Base-by-base conservation (phyloP, 768 basidiomycete species). In the Mycena belliarum region DNA sequence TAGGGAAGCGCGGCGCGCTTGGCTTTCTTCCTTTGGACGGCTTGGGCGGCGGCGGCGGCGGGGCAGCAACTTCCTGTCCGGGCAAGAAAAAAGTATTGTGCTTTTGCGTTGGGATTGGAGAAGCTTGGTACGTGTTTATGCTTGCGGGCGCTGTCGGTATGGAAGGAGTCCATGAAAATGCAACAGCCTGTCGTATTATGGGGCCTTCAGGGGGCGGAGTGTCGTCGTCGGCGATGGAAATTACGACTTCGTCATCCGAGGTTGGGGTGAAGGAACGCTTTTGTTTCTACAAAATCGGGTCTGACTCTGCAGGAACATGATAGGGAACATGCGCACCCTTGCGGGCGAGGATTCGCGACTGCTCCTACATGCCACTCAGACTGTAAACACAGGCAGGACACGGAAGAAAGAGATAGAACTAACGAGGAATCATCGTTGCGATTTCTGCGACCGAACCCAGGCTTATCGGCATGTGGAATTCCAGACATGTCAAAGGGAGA, bases 181-280 rank as follows among this genome's bases (percentile, higher is more conserved):
- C 86, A 37, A 87, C 70, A n/a, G 83, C 75, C 66, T 85, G 80
- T 46, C 86, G 79, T 61, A 87, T 78, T 26, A 87, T 66, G 35
- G 86, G 86, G 7, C 74, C 72, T 21, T 72, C 59, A 42, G 79
- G 80, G 40, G 80, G 79, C 57, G 83, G 79, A 12, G 80, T 76
- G 57, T 81, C 78, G 60, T 79, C 77, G 49, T 77, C 71, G 38
- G 69, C 73, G 24, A 73, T 66, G 10, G 73, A 70, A 32, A 77
- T 63, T 48, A 70, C 75, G 33, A 72, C 61, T 57, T 77, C 83
- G 63, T 83, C 83, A 51, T 85, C 83, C 14, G 79, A 81, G 35
- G 72, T 66, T 25, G 85, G 84, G 6, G 81, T 77, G 63, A 84
- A 79, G 9, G 81, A 76, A 52, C 82, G 80, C 26, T 71, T 79